Evolutionary conservation across 1,139 yeast genomes (phyloP).

Genomic region (Scheffersomyces parashehatae): DNA sequence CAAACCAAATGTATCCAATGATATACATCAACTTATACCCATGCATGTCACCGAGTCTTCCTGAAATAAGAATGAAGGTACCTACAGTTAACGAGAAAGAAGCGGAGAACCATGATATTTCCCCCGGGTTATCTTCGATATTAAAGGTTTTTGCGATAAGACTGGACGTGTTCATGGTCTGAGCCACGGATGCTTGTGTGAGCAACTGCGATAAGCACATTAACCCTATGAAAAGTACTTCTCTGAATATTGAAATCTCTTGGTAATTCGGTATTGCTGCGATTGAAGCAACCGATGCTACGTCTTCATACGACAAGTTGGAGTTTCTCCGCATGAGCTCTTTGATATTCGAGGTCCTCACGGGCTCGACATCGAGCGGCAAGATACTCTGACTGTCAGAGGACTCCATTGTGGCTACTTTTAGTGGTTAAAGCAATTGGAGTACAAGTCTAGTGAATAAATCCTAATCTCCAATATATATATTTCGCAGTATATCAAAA

Average conservation of each 20-base stretch:
- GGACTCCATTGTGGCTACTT: too few relatives aligned
- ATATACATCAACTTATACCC: conserved; percentile 56
- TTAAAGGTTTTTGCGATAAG: conserved; percentile 39
- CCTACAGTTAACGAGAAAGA: conserved; percentile 61
- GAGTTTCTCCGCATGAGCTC: too few relatives aligned
- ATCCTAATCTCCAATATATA: too few relatives aligned
- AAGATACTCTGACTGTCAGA: too few relatives aligned
- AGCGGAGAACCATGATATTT: conserved; percentile 61
- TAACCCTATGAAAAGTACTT: conserved; percentile 22
- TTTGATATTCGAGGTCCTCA: too few relatives aligned
- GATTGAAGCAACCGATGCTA: neutral
- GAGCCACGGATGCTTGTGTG: conserved; percentile 53
- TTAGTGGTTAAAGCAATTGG: too few relatives aligned
- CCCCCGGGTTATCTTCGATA: conserved; percentile 37
- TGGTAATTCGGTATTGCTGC: conserved; percentile 6
- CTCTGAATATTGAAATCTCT: conserved; percentile 20
- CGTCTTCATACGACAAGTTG: neutral
- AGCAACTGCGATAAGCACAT: conserved; percentile 46
- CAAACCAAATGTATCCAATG: conserved; percentile 48
- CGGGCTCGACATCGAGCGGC: too few relatives aligned
- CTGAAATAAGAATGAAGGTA: conserved; percentile 60
- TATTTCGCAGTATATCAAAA: too few relatives aligned
- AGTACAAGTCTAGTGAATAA: too few relatives aligned
- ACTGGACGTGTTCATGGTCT: conserved; percentile 40
- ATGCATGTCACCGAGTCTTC: conserved; percentile 63